These are phyloP conservation scores for Turnera subulata DNA, from an alignment of 345 rosid species.

Conservation along the genomic window DNA sequence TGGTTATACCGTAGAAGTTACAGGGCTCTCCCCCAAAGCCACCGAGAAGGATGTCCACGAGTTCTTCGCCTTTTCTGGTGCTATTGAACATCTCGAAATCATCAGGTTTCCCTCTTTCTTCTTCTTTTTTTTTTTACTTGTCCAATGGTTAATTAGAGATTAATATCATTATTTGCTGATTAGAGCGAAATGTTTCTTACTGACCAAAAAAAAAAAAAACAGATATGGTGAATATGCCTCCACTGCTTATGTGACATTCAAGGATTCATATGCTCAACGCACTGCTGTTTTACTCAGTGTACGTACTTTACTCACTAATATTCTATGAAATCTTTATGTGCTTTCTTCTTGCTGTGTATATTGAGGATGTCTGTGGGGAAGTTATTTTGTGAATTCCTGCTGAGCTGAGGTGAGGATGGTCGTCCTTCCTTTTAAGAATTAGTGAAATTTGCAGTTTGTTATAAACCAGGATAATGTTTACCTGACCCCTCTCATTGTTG, in stretches of 20 bases:
- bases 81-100: slow-evolving; percentile 61
- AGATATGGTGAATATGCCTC: slow-evolving; percentile 60
- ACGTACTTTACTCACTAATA: slow-evolving; percentile 27
- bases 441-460: too few species aligned
- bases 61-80: slow-evolving; percentile 74
- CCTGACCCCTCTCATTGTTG: too few species aligned
- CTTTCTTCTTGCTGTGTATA: too few species aligned
- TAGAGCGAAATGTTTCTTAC: neutral
- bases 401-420: too few species aligned
- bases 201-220: slow-evolving; percentile 9
- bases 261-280: slow-evolving; percentile 63
- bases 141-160: neutral
- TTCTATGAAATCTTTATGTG: neutral
- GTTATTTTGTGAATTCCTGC: too few species aligned
- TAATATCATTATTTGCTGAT: slow-evolving; percentile 1
- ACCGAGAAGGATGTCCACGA: slow-evolving; percentile 59
- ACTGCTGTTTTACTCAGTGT: slow-evolving; percentile 86
- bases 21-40: slow-evolving; percentile 64
- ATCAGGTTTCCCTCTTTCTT: slow-evolving; percentile 43
- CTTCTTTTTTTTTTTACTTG: neutral
- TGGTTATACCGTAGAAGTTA: slow-evolving; percentile 70
- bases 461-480: too few species aligned
- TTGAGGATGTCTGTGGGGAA: too few species aligned
- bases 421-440: too few species aligned
- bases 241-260: slow-evolving; percentile 78